Evolutionary conservation across 148 eudicot species (phyloP), one percentile per base, ranked within the genome.

Genomic region (Cornus suecica): DNA sequence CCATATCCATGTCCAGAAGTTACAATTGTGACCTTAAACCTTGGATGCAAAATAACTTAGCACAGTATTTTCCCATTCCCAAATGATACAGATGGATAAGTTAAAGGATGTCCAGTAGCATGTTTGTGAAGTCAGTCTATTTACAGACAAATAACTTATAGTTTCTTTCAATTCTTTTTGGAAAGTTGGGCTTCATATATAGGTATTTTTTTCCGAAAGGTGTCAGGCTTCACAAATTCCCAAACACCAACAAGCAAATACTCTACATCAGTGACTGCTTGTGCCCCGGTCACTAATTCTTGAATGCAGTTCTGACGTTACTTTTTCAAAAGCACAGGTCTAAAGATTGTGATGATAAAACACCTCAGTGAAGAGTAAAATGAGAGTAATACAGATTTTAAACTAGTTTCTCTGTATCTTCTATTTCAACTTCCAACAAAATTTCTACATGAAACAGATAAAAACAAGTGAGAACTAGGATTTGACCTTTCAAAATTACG

Each of bases 401-500:
- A 24, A 63, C 5, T 31, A 73, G 26, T 73, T 25, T 58, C 25
- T 26, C 25, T 18, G 26, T 37, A 61, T n/a, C 34, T 4, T 72
- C 48, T 32, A 60, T 13, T 24, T 56, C n/a, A 58, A 61, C 15
- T 45, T 45, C 9, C 4, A 2, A 4, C 34, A 15, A 37, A 32
- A 10, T 58, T n/a, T 61, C 10, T 62, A 66, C 58, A 29, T 41
- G 8, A 1, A 11, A 73, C 45, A 68, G 48, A 37, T 30, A 61
- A 52, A 52, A 67, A 10, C 42, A 37, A 37, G 42, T 37, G 42
- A 37, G 42, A 37, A 37, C 42, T 37, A 37, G 25, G 15, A 78
- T 3, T 3, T 65, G 68, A 92, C 99, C 97, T 94, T 87, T 92
- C 97, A 52, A 76, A 79, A 69, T 56, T 71, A 66, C 82, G 87